Evolutionary conservation across 768 basidiomycete species (phyloP), one percentile per base, ranked within the genome.

Genomic region (Fibroporia radiculosa): DNA sequence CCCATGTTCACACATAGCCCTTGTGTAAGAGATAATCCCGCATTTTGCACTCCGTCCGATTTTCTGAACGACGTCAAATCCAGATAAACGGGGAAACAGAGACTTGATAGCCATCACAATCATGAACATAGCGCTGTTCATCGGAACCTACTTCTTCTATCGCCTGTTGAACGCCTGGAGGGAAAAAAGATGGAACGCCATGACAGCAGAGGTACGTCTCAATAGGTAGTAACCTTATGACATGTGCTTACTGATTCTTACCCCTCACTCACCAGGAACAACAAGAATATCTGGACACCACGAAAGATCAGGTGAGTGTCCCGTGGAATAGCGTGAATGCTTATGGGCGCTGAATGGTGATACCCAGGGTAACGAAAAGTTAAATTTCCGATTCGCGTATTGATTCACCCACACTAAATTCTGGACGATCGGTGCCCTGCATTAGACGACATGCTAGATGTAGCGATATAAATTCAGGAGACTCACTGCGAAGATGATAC

Each of bases 371-470:
- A 83, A 80, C 54, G 54, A 69, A 46, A 61, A 77, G 33, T 58
- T 82, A 52, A 78, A 82, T 52, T 82, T 82, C 65, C 66, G 77
- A n/a, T 82, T 82, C 49, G 76, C 70, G 1, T 78, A 81, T 56
- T 80, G 42, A 51, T 35, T n/a, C n/a, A n/a, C n/a, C n/a, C n/a
- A n/a, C n/a, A n/a, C n/a, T n/a, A n/a, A n/a, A n/a, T n/a, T n/a
- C n/a, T n/a, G n/a, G n/a, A n/a, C n/a, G n/a, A n/a, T n/a, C n/a
- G n/a, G n/a, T n/a, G n/a, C n/a, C n/a, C n/a, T n/a, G n/a, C n/a
- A n/a, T n/a, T n/a, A n/a, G n/a, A n/a, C n/a, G n/a, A n/a, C n/a
- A n/a, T n/a, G n/a, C n/a, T n/a, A n/a, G n/a, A n/a, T n/a, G n/a
- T n/a, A n/a, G n/a, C n/a, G n/a, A n/a, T n/a, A n/a, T n/a, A n/a